Evolutionary conservation across 352 stramenopile genomes (phyloP), one percentile per base, ranked within the genome.

Genomic region (Globisporangium solare): DNA sequence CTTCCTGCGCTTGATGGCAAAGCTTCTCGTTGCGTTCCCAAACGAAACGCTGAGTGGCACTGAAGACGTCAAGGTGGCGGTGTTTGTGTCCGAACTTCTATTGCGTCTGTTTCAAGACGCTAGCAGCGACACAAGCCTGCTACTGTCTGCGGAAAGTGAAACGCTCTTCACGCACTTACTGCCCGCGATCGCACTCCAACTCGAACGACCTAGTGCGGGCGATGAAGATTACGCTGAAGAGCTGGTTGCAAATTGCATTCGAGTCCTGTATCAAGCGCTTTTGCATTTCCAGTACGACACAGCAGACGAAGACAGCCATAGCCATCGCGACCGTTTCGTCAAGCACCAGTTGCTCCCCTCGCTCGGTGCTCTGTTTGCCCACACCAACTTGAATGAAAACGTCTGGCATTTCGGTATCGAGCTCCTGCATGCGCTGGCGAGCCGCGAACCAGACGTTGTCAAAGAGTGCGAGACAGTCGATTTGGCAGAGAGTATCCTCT

Each of bases 1-100:
- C 65, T 90, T 91, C 56, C 49, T 89, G 20, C 76, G 76, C 0
- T 37, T 89, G 15, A 87, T 87, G 75, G 55, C 73, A 10, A 89
- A 83, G 58, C 58, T 91, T 39, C 64, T 90, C 4, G 61, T 66
- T 3, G 64, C 71, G 8, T 88, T 88, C 65, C 58, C 74, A 13
- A 63, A 71, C 14, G 70, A 88, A 31, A 48, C 39, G 27, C 39
- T 88, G 31, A 54, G 2, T 20, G 22, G 63, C 21, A 59, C 51
- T 8, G 64, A 67, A 21, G 58, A 54, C n/a, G 61, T 40, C 2
- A 80, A 65, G 0, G 58, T 82, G 17, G 71, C 67, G 1, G 57
- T 60, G 2, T 73, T 66, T 17, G 73, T 88, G 0, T 74, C 70
- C 0, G 51, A 73, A 14, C 68, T 88, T 20, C 61, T 88, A 14